phyloP scores from a whole-genome alignment of 164 flowering plant genomes.

The Akebia trifoliata region DNA sequence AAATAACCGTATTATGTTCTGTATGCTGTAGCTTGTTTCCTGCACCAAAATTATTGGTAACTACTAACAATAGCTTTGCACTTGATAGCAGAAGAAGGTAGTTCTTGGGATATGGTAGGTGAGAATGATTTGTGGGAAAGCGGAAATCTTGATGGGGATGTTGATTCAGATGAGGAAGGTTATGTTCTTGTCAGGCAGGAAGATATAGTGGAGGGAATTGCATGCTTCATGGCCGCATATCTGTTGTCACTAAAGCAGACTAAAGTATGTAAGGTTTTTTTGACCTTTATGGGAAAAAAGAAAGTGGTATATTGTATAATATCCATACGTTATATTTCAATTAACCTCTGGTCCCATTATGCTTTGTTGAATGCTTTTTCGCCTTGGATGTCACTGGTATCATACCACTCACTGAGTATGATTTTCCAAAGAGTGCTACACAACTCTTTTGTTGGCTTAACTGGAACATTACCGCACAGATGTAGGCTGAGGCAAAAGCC shows the following conservation, averaged over 20 bases:
- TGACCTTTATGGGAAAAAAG: not conserved
- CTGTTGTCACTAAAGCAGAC: constrained; percentile 74
- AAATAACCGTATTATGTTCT: not conserved
- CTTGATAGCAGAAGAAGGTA: constrained; percentile 59
- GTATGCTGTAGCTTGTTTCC: not conserved
- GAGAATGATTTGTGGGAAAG: constrained; percentile 75
- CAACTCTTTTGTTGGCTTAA: too few relatives aligned
- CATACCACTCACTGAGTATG: too few relatives aligned
- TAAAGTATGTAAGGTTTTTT: constrained; percentile 42
- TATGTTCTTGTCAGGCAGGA: constrained; percentile 87
- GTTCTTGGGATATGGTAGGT: constrained; percentile 78
- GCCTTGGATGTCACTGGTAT: too few relatives aligned
- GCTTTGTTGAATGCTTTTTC: too few relatives aligned
- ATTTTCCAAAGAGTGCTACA: too few relatives aligned
- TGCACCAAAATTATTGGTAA: not conserved
- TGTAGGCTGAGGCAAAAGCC: too few relatives aligned
- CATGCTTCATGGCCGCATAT: constrained; percentile 94
- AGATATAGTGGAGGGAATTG: constrained; percentile 89
- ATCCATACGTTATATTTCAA: too few relatives aligned
- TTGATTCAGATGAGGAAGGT: constrained; percentile 48
- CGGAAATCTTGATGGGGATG: constrained; percentile 24
- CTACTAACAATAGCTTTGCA: constrained; percentile 8
- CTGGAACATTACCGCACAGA: too few relatives aligned
- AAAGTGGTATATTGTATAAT: too few relatives aligned
- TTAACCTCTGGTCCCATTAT: too few relatives aligned